Percentiles rank a stretch among this genome's conserved stretches.
phyloP scores from a whole-genome alignment of 106 monocot species.

The Acorus gramineus region DNA sequence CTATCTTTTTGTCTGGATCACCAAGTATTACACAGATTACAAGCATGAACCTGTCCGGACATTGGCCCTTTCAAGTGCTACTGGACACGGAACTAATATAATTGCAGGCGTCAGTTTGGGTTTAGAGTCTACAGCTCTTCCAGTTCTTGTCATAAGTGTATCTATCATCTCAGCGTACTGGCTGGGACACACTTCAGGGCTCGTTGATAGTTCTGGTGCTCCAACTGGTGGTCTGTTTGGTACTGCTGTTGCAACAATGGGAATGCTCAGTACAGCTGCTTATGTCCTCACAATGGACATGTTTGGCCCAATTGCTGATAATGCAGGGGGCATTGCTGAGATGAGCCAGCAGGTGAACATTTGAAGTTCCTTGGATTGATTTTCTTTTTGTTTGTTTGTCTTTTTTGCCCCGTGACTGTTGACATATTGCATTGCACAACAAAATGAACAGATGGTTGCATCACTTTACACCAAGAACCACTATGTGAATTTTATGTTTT shows the following conservation, averaged over 20 bases:
- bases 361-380: not conserved
- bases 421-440: too few relatives aligned
- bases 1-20: slow-evolving; percentile 83
- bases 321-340: slow-evolving; percentile 99
- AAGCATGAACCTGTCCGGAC: slow-evolving; percentile 80
- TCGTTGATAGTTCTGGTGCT: slow-evolving; percentile 72
- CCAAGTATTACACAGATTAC: slow-evolving; percentile 99
- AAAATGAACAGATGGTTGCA: too few relatives aligned
- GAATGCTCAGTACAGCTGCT: slow-evolving; percentile 96
- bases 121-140: slow-evolving; percentile 93
- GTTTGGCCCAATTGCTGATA: slow-evolving; percentile 99
- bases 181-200: slow-evolving; percentile 84
- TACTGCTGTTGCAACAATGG: slow-evolving; percentile 99
- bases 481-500: too few relatives aligned
- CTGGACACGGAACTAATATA: slow-evolving; percentile 98
- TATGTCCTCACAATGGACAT: slow-evolving; percentile 99
- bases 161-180: slow-evolving; percentile 82
- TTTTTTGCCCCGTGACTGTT: not conserved
- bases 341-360: slow-evolving; percentile 92
- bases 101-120: slow-evolving; percentile 94
- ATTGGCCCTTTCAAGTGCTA: slow-evolving; percentile 82
- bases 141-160: slow-evolving; percentile 87
- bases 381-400: not conserved
- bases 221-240: slow-evolving; percentile 94
- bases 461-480: too few relatives aligned